Evolutionary conservation across 768 basidiomycete genomes (phyloP), one percentile per base, ranked within the genome.

Genomic region (Calocera viscosa): DNA sequence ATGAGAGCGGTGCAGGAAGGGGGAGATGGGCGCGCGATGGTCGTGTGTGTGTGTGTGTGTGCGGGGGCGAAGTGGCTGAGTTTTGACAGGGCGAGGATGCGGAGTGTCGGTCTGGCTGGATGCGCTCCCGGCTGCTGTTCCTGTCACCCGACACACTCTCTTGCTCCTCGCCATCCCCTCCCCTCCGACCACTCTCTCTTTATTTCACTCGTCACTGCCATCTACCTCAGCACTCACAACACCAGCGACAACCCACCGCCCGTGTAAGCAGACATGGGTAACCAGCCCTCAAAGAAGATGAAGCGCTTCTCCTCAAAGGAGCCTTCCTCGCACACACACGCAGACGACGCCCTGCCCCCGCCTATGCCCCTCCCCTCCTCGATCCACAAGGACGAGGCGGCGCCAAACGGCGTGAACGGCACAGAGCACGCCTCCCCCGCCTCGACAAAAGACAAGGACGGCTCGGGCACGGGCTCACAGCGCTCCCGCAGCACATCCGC

Each of bases 241-340:
- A 10, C 30, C 53, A 60, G 14, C 53, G 30, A 28, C 53, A 60
- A 60, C 53, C 7, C 43, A 24, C 24, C 43, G 19, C 43, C 16
- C 43, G 19, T 19, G 8, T 26, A 5, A 30, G 8, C 53, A 60
- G 30, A 60, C 26, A 60, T 60, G 53, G 53, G 53, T 60, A 60
- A 60, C 53, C 53, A 60, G 26, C 53, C 53, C 53, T 60, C 53
- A 26, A 60, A 60, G 53, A 60, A 60, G 53, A 60, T 60, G 53
- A 60, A 60, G 30, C 53, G 53, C 26, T 60, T 60, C 53, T 60
- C 53, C 24, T 60, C 53, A 16, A 60, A 60, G 53, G 53, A 60
- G 26, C 53, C 53, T 11, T 60, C 53, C 53, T 60, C 53, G 3
- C 53, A 60, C 53, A 60, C 53, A 26, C 53, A 60, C 30, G 53